Evolutionary conservation across 2,329 filamentous ascomycete species (phyloP), one percentile per base, ranked within the genome.

Genomic region (Fusarium tuaranense): DNA sequence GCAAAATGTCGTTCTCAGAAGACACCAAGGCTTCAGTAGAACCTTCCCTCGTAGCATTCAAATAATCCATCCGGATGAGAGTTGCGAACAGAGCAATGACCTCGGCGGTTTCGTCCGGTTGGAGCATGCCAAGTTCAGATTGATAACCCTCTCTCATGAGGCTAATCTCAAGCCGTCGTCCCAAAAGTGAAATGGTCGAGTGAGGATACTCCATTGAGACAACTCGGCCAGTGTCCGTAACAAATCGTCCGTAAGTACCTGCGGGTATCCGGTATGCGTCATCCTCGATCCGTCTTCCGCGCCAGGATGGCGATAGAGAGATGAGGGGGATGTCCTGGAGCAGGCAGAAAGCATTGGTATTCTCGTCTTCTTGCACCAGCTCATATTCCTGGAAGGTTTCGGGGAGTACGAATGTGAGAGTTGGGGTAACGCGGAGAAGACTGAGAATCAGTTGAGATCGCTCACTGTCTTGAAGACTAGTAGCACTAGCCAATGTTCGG

Each of bases 361-460:
- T 95, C 69, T 97, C 94, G 73, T 98, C 94, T 82, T 98, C 95
- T 63, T 93, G 91, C 44, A 93, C 91, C 14, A 95, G 90, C 70
- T 92, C 90, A 77, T 97, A 98, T 39, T 89, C 90, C 48, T 89
- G 88, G 80, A 97, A 98, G 36, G 89, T 83, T 0, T 88, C 83
- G 1, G 94, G 92, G n/a, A 98, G 87, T 14, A 89, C 86, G 75
- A 97, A 92, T 32, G 96, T 98, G 65, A 98, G 90, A 8, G 90
- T 92, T 2, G 91, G 89, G 64, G 95, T 92, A 67, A 87, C 88
- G 67, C 92, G 89, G 14, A 98, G 86, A 65, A 92, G 86, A n/a
- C 88, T 85, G 41, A 93, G 83, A 12, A 95, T 87, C 48, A 87
- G 78, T 71, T 91, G 84, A 88, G 79, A 80, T 34, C 78, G 76